phyloP scores from a whole-genome alignment of 2,329 filamentous ascomycete genomes.

The Alternaria metachromatica region DNA sequence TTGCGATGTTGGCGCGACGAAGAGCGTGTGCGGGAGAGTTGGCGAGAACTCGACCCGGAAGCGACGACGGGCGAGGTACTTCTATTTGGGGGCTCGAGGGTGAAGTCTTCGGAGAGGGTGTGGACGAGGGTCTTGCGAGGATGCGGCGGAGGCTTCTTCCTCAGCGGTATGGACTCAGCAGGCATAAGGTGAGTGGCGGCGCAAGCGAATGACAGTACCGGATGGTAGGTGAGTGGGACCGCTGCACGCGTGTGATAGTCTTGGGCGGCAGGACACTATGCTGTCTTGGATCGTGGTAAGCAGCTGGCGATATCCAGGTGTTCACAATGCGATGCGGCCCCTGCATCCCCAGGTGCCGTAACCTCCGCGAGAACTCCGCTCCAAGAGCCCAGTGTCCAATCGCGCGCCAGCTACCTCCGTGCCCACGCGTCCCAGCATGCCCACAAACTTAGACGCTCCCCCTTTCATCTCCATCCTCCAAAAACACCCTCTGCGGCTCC shows the following conservation, averaged over 20 bases:
- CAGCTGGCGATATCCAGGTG: slow-evolving; percentile 16
- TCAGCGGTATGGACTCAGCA: slow-evolving; percentile 43
- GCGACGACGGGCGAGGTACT: slow-evolving; percentile 32
- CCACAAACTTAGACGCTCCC: neutral
- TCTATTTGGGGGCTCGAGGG: slow-evolving; percentile 15
- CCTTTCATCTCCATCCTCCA: neutral
- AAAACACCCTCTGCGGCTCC: neutral
- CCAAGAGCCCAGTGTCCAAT: slow-evolving; percentile 16
- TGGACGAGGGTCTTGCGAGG: slow-evolving; percentile 19
- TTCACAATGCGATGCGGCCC: slow-evolving; percentile 9
- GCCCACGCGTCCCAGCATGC: slow-evolving; percentile 10
- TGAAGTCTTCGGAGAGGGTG: slow-evolving; percentile 22
- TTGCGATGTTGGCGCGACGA: slow-evolving; percentile 23
- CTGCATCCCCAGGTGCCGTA: slow-evolving; percentile 10
- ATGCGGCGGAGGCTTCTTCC: slow-evolving; percentile 34
- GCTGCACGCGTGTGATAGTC: slow-evolving; percentile 8
- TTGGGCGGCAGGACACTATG: neutral
- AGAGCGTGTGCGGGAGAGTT: slow-evolving; percentile 28
- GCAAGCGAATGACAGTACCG: slow-evolving; percentile 22
- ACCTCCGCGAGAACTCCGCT: slow-evolving; percentile 6
- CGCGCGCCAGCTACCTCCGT: slow-evolving; percentile 9
- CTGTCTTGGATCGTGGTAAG: neutral
- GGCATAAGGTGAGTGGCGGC: slow-evolving; percentile 42
- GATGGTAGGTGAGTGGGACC: slow-evolving; percentile 12
- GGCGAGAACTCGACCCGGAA: slow-evolving; percentile 26